A percentile compares a stretch with the other conserved stretches of the same genome.
These are phyloP conservation scores for Orbilia brochopaga DNA, from an alignment of 2,329 filamentous ascomycete species.

Conservation along the genomic window DNA sequence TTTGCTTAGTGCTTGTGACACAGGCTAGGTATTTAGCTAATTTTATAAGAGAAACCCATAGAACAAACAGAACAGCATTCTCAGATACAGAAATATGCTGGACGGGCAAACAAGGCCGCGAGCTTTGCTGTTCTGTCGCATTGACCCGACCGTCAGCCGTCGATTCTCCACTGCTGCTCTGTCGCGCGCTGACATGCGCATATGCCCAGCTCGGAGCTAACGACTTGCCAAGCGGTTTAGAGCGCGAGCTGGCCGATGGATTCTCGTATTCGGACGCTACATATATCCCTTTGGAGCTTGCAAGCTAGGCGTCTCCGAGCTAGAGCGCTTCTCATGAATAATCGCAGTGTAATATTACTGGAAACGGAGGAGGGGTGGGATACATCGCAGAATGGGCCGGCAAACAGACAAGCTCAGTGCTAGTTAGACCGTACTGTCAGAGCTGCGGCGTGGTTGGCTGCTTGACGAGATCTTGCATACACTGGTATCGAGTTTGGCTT, in stretches of 20 bases:
- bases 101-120: background rate
- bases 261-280: background rate
- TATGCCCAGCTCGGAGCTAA: background rate
- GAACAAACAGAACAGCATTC: background rate
- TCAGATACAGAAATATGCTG: no score
- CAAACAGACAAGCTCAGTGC: background rate
- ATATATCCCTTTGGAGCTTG: background rate
- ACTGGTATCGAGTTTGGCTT: background rate
- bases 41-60: background rate
- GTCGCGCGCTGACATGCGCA: conserved; percentile 2
- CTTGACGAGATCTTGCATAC: background rate
- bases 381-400: background rate
- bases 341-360: background rate
- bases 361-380: background rate
- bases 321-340: background rate
- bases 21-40: background rate
- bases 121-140: background rate
- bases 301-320: background rate
- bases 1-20: background rate
- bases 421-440: background rate
- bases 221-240: conserved; percentile 2
- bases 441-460: background rate
- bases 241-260: background rate
- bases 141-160: background rate
- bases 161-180: background rate